These are phyloP conservation scores for Brasilioporus rufonigricans DNA, from an alignment of 768 basidiomycete genomes.

Conservation along the genomic window DNA sequence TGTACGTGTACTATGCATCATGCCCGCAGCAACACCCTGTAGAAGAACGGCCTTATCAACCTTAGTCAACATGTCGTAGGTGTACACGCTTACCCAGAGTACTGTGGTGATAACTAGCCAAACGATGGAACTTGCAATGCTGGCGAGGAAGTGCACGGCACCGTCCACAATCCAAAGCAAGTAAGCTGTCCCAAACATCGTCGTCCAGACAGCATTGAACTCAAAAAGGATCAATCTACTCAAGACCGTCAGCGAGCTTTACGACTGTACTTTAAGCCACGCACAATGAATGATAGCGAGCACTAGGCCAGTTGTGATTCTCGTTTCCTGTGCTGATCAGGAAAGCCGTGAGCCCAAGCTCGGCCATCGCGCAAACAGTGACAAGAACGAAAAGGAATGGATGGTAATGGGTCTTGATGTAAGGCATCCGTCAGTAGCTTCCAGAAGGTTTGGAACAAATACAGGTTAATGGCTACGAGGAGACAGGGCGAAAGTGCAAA, in stretches of 20 bases:
- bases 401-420: constrained; percentile 54
- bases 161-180: constrained; percentile 70
- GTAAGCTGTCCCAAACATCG: constrained; percentile 65
- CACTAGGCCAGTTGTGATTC: constrained; percentile 55
- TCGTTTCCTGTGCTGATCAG: constrained; percentile 69
- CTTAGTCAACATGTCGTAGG: not conserved
- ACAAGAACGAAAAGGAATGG: constrained; percentile 64
- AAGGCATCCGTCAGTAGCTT: constrained; percentile 34
- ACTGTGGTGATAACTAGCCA: constrained; percentile 66
- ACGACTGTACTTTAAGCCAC: constrained; percentile 22
- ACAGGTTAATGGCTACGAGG: constrained; percentile 12
- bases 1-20: constrained; percentile 62
- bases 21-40: constrained; percentile 65
- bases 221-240: constrained; percentile 54
- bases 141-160: constrained; percentile 66
- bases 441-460: constrained; percentile 7
- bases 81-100: constrained; percentile 56
- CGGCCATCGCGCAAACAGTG: constrained; percentile 63
- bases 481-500: constrained; percentile 7
- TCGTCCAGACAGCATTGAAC: constrained; percentile 75
- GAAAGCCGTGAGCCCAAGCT: constrained; percentile 73
- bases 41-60: constrained; percentile 3
- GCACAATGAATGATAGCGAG: constrained; percentile 63
- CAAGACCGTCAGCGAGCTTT: constrained; percentile 3
- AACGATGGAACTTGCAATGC: constrained; percentile 70